These are phyloP conservation scores for Moricandia arvensis DNA, from an alignment of 345 rosid genomes.

Conservation along the genomic window DNA sequence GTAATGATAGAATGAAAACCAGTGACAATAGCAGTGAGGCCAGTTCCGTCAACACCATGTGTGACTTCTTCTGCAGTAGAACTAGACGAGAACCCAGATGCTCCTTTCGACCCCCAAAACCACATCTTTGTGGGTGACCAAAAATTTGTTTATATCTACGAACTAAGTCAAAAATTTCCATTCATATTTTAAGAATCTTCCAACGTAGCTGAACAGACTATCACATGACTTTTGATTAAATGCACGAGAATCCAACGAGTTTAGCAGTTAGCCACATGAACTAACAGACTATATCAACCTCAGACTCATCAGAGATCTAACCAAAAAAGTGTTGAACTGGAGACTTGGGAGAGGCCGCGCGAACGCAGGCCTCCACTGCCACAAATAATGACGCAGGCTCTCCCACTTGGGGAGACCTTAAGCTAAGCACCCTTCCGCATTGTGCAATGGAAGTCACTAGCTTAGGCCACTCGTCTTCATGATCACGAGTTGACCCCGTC, in stretches of 20 bases:
- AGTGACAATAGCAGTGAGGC: too few species aligned
- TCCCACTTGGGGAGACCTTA: conserved; percentile 29
- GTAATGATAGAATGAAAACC: too few species aligned
- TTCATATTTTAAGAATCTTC: too few species aligned
- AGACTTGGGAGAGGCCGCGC: conserved; percentile 31
- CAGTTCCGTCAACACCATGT: too few species aligned
- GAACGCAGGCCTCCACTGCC: neutral
- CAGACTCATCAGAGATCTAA: too few species aligned
- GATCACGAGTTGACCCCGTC: conserved; percentile 37
- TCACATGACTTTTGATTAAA: too few species aligned
- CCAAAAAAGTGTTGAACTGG: neutral
- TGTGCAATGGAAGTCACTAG: conserved; percentile 40
- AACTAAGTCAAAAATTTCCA: neutral
- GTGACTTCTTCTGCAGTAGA: too few species aligned
- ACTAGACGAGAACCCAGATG: too few species aligned
- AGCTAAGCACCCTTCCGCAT: neutral
- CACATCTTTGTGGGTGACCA: too few species aligned
- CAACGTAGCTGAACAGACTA: neutral
- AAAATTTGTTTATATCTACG: too few species aligned
- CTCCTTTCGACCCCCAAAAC: too few species aligned
- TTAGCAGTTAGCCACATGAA: neutral
- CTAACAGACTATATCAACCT: neutral
- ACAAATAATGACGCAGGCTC: neutral
- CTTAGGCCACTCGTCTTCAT: conserved; percentile 31
- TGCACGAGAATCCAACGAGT: too few species aligned